Base-by-base conservation (phyloP, 441 rosid genomes). In the Erodium moschatum region DNA sequence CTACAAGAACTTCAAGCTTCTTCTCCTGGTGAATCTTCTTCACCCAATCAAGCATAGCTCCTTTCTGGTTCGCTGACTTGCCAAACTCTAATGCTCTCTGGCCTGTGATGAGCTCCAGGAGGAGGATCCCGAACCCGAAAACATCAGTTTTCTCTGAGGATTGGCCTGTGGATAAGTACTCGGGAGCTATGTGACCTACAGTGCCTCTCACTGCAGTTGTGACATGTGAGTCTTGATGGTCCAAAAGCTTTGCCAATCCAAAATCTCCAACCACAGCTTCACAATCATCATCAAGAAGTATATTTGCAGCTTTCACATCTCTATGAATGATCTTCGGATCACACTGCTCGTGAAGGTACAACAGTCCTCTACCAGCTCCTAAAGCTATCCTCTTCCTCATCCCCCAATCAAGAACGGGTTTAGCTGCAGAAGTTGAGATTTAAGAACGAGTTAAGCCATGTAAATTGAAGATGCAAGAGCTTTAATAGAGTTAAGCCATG, bases 231-330 rank as follows among this genome's bases (percentile, higher is more conserved):
- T 93, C 97, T 52, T 69, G 75, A 67, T 93, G 97, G 81, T 93
- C 95, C 63, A 93, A 74, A 65, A 89, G 82, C 76, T 92, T 92
- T 50, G 98, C 98, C 66, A 92, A 75, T 9, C 98, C 98, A 19
- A 92, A 92, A 80, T 92, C 98, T 6, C 98, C 98, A 40, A 92
- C 98, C 52, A 92, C 97, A 38, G 98, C 97, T 73, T 92, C 98
- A 73, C 84, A 90, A 46, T 86, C 79, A 66, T 90, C 98, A 78
- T 92, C 98, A 10, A 92, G 92, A 72, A 92, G 79, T 71, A 92
- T 85, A 67, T 92, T 92, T 12, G 98, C 98, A 5, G 98, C 98
- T 80, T 92, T 92, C 5, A 92, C 98, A 76, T 92, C 98, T 16
- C 98, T 84, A 70, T 92, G 98, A 67, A 92, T 90, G 29, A 92